A percentile compares a stretch with the other conserved stretches of the same genome.
These are phyloP conservation scores for Suhomyces kilbournensis DNA, from an alignment of 805 yeast species.

Conservation along the genomic window DNA sequence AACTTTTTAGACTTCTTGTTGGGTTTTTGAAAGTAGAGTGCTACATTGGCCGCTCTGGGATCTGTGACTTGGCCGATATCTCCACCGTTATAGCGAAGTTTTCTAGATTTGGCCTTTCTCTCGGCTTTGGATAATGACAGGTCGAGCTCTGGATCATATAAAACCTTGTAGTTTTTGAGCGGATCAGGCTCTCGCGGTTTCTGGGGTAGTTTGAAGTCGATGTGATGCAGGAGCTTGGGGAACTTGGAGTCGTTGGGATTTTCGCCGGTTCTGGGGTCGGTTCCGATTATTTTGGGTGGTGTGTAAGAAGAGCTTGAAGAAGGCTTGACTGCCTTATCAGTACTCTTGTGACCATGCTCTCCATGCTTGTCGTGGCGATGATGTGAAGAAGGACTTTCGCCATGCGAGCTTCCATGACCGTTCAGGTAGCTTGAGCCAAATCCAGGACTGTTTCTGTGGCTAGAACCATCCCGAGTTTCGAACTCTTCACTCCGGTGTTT, in stretches of 20 bases:
- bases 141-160: constrained; percentile 50
- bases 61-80: constrained; percentile 27
- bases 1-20: constrained; percentile 38
- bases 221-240: constrained; percentile 29
- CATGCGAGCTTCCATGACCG: neutral
- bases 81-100: constrained; percentile 39
- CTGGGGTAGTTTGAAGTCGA: constrained; percentile 12
- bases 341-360: neutral
- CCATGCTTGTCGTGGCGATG: neutral
- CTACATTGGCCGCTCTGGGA: constrained; percentile 36
- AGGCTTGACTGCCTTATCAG: neutral
- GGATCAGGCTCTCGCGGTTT: constrained; percentile 12
- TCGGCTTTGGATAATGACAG: constrained; percentile 30
- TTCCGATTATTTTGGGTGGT: neutral
- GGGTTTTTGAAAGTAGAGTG: constrained; percentile 34
- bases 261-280: constrained; percentile 23
- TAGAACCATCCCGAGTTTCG: neutral
- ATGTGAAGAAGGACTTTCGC: neutral
- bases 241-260: constrained; percentile 31
- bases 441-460: neutral
- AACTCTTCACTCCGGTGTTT: neutral
- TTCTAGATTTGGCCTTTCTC: constrained; percentile 31
- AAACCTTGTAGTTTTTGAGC: constrained; percentile 38
- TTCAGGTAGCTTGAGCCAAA: neutral
- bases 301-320: neutral